A percentile compares a stretch with the other conserved stretches of the same genome.
These are phyloP conservation scores for Penicillium robsamsonii DNA, from an alignment of 495 filamentous ascomycete genomes.

Conservation along the genomic window DNA sequence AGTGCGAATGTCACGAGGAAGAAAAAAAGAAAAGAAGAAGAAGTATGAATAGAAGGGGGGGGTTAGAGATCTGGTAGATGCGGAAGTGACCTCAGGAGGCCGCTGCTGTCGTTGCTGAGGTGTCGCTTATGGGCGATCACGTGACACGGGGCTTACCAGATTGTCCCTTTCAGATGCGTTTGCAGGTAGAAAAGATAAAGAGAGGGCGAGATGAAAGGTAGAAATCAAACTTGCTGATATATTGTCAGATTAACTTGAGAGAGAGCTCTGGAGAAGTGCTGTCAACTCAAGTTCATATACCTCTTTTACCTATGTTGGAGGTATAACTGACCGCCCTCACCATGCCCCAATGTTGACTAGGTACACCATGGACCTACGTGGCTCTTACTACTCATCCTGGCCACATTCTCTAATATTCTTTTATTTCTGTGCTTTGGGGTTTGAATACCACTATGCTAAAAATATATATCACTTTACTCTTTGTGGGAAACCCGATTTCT, in stretches of 20 bases:
- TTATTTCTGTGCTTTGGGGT: neutral
- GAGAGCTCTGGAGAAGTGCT: too few species aligned
- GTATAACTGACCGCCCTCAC: conserved; percentile 1
- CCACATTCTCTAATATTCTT: neutral
- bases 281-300: neutral
- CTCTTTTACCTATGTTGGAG: neutral
- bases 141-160: conserved; percentile 27
- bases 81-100: conserved; percentile 49
- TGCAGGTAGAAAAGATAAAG: neutral
- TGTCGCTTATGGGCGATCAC: conserved; percentile 48
- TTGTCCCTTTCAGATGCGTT: neutral
- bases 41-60: conserved; percentile 16
- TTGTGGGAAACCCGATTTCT: neutral
- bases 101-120: conserved; percentile 46
- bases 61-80: conserved; percentile 27
- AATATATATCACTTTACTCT: neutral
- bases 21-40: conserved; percentile 15
- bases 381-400: neutral
- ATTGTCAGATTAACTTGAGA: neutral
- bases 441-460: neutral
- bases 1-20: conserved; percentile 19
- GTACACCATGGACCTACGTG: neutral
- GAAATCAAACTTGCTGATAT: neutral
- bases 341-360: neutral
- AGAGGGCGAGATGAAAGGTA: neutral